Conservation (phyloP, 129 eudicot genomes). For the Artemisia annua region DNA sequence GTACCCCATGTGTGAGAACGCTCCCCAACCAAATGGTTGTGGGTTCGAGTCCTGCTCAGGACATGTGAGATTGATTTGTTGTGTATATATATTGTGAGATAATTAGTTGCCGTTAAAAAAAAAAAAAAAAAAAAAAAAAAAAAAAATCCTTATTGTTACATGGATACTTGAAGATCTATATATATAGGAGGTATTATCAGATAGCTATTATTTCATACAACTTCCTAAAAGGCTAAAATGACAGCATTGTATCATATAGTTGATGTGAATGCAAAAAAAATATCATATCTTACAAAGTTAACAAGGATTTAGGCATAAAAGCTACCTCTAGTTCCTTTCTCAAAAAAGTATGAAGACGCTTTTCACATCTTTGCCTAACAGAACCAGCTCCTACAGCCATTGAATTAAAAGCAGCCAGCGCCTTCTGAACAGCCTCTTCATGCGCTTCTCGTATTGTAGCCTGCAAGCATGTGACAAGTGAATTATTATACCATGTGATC, state of each 20-base stretch:
- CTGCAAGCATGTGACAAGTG: slow-evolving; percentile 42
- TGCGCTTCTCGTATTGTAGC: slow-evolving; percentile 90
- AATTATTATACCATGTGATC: slow-evolving; percentile 7
- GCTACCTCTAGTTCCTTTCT: slow-evolving; percentile 86
- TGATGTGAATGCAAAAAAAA: slow-evolving; percentile 1
- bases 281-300: not conserved
- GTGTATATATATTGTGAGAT: no score
- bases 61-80: no score
- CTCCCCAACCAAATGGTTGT: no score
- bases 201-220: not conserved
- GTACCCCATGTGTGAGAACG: no score
- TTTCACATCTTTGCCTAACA: slow-evolving; percentile 77
- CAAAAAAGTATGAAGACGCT: slow-evolving; percentile 69
- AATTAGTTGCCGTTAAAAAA: no score
- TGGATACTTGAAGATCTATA: not conserved
- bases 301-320: not conserved
- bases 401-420: slow-evolving; percentile 67
- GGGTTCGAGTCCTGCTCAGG: no score
- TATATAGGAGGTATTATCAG: slow-evolving; percentile 1
- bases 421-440: slow-evolving; percentile 83
- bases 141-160: not conserved
- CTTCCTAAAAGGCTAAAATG: not conserved
- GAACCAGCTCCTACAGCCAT: slow-evolving; percentile 90
- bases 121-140: no score
- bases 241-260: slow-evolving; percentile 14